Evolutionary conservation across 2,329 filamentous ascomycete genomes (phyloP).

Genomic region (Blumeria hordei): DNA sequence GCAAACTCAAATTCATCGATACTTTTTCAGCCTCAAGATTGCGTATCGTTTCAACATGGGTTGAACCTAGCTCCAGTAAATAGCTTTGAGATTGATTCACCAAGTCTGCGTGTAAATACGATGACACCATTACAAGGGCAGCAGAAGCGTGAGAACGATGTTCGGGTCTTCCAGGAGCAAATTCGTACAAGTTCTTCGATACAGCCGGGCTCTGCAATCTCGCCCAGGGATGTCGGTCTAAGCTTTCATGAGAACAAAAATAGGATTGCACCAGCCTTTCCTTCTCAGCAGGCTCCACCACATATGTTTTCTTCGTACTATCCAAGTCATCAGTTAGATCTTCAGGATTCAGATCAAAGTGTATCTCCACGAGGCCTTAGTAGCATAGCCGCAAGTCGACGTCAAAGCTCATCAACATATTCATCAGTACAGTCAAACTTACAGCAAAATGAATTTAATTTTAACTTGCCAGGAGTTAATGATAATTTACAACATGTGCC

Average conservation of each 20-base stretch:
- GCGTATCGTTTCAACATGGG: conserved; percentile 59
- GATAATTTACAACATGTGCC: conserved; percentile 10
- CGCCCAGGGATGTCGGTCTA: conserved; percentile 72
- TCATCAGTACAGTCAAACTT: conserved; percentile 12
- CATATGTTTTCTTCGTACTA: conserved; percentile 17
- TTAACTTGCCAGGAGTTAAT: conserved; percentile 19
- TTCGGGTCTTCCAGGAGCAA: conserved; percentile 18
- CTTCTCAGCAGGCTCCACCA: conserved; percentile 25
- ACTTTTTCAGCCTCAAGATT: conserved; percentile 28
- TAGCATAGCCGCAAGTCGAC: conserved; percentile 18
- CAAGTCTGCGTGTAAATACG: conserved; percentile 23
- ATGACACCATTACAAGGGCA: conserved; percentile 36
- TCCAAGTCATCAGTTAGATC: conserved; percentile 8
- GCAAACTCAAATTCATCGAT: conserved; percentile 26
- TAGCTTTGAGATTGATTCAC: conserved; percentile 15
- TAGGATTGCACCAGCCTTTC: conserved; percentile 48
- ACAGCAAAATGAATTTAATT: conserved; percentile 19
- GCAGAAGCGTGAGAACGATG: conserved; percentile 34
- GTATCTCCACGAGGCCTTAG: conserved; percentile 19
- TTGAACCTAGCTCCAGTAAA: conserved; percentile 30
- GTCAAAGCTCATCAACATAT: conserved; percentile 16
- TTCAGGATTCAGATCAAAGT: conserved; percentile 16
- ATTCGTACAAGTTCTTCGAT: conserved; percentile 17
- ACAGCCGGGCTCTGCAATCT: conserved; percentile 52
- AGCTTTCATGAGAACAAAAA: conserved; percentile 59